Evolutionary conservation across 2,329 filamentous ascomycete genomes (phyloP).

Genomic region (Penicillium sp.): DNA sequence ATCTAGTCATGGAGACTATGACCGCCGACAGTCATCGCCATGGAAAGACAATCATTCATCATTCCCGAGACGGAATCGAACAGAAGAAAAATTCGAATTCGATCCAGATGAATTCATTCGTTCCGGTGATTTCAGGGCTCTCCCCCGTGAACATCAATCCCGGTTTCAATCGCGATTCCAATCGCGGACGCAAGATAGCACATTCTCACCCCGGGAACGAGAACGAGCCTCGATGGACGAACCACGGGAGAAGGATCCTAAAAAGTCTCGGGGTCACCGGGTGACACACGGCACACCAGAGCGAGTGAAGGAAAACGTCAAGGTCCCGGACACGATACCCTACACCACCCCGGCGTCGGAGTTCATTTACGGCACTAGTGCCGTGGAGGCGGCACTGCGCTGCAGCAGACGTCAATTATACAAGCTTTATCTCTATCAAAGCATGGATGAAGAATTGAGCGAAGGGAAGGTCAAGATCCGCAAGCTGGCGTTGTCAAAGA

Average conservation of each 20-base stretch:
- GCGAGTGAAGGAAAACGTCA: conserved; percentile 34
- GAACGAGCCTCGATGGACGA: conserved; percentile 1
- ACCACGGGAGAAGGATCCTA: conserved; percentile 5
- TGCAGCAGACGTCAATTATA: conserved; percentile 70
- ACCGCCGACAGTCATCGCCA: background rate
- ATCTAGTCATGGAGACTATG: background rate
- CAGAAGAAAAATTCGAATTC: conserved; percentile 12
- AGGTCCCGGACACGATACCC: conserved; percentile 49
- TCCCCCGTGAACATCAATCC: conserved; percentile 23
- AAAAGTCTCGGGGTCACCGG: conserved; percentile 18
- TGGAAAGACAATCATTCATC: background rate
- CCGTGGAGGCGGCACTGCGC: conserved; percentile 74
- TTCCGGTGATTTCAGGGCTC: conserved; percentile 29
- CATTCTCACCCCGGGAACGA: background rate
- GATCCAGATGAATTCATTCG: conserved; percentile 34
- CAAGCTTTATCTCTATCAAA: conserved; percentile 72
- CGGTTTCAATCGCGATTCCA: conserved; percentile 8
- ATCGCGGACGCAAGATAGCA: background rate
- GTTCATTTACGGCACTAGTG: conserved; percentile 81
- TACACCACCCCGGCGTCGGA: conserved; percentile 85
- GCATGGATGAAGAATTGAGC: conserved; percentile 50
- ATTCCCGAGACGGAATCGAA: background rate
- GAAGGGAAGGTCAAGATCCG: conserved; percentile 40
- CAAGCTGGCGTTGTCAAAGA: conserved; percentile 40
- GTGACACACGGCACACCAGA: conserved; percentile 30